Base-by-base conservation (phyloP, 2,329 filamentous ascomycete genomes). In the Aspergillus awamori region DNA sequence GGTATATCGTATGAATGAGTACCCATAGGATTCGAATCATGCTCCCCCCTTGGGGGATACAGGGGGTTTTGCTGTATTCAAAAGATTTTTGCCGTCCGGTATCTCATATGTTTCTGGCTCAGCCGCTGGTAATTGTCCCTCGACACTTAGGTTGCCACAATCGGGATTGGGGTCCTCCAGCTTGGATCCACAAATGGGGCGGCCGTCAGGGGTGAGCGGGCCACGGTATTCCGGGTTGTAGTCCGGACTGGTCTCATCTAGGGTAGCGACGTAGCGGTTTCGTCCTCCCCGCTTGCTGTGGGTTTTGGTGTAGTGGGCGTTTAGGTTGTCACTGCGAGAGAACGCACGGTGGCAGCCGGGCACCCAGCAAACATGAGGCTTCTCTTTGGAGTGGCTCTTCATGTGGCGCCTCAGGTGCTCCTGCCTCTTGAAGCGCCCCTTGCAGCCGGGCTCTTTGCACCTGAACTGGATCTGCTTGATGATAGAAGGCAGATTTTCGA, bases 341-440 rank as follows among this genome's bases (percentile, higher is more conserved):
- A 81, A 81, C 2, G 73, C 73, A 5, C 75, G 72, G 49, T 76
- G 72, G 61, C 78, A 80, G 8, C 74, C 77, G 1, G 77, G 76
- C 2, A 79, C 77, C 79, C 78, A 80, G 62, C 79, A 80, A 6
- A 75, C 72, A 67, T 79, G 76, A 4, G 74, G 74, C 66, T 78
- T 78, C 54, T 79, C 76, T 60, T 77, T 76, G 39, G 79, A 79
- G 58, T 82, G 80, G n/a, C 76, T 81, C 68, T 77, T 79, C 71
- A 79, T 77, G 65, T 83, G 81, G 8, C 81, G 71, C 70, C 81
- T 81, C 17, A 82, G 70, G 59, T 83, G 81, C 63, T 83, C 81
- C 61, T 81, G 78, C 53, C 81, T 70, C 70, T 81, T 80, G 68
- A 83, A 83, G 4, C 76, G 76, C 5, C 76, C 77, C 58, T 75